Conservation (phyloP, 2,329 filamentous ascomycete genomes). For the Chalaropsis ovoidea region DNA sequence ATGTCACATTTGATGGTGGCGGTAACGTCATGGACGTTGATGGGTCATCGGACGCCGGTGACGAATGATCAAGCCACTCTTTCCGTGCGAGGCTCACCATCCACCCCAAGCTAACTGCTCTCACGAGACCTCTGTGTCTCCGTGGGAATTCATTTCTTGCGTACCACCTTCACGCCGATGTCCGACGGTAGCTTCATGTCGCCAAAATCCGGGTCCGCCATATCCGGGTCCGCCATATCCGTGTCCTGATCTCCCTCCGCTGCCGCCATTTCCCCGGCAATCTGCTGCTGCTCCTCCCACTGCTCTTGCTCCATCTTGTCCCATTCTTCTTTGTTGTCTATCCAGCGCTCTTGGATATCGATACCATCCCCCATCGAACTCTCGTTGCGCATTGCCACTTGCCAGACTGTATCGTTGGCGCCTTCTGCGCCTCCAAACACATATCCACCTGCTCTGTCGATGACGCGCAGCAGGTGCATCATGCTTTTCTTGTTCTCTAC, state of each 20-base stretch:
- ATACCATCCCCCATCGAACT: slow-evolving; percentile 66
- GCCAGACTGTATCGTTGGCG: slow-evolving; percentile 94
- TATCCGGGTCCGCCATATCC: slow-evolving; percentile 27
- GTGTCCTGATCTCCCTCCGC: slow-evolving; percentile 28
- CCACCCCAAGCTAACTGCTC: not conserved
- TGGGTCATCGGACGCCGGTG: slow-evolving; percentile 32
- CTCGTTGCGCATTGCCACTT: slow-evolving; percentile 77
- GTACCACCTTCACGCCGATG: slow-evolving; percentile 61
- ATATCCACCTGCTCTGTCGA: slow-evolving; percentile 88
- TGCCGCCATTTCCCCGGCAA: slow-evolving; percentile 30
- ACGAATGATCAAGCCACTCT: slow-evolving; percentile 13
- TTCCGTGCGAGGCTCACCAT: not conserved
- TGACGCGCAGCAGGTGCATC: slow-evolving; percentile 79
- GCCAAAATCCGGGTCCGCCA: slow-evolving; percentile 41
- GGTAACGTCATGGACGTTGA: slow-evolving; percentile 21
- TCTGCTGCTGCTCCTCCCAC: slow-evolving; percentile 62
- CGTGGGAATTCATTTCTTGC: slow-evolving; percentile 47
- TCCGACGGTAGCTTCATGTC: slow-evolving; percentile 45
- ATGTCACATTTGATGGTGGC: slow-evolving; percentile 26
- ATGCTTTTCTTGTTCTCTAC: slow-evolving; percentile 97
- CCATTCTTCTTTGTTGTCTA: slow-evolving; percentile 79
- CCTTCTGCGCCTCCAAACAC: slow-evolving; percentile 84
- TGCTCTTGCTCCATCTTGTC: slow-evolving; percentile 68
- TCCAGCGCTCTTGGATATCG: slow-evolving; percentile 92
- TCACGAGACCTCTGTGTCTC: not conserved